Conservation (phyloP, 2,329 filamentous ascomycete species). For the Diaporthe sp. region DNA sequence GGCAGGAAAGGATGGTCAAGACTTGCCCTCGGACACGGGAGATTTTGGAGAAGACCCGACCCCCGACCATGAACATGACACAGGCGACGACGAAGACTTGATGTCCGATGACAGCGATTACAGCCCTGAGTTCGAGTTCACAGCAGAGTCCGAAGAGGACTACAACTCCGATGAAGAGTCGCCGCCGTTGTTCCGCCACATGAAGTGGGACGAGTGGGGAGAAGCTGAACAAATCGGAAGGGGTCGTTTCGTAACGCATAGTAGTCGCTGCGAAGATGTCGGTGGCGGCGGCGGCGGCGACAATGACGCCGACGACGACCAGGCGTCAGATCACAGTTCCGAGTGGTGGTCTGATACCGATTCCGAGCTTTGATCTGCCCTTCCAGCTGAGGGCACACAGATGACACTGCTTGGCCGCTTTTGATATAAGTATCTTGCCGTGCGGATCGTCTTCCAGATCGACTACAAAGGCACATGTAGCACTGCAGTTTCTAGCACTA, state of each 20-base stretch:
- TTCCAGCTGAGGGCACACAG: neutral
- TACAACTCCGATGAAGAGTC: neutral
- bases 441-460: too few relatives aligned
- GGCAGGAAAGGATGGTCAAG: neutral
- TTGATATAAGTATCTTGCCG: neutral
- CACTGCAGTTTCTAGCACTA: too few relatives aligned
- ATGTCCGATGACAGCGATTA: neutral
- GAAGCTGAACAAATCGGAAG: neutral
- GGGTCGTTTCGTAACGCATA: constrained; percentile 2
- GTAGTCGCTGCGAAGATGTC: neutral
- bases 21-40: neutral
- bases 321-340: neutral
- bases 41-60: neutral
- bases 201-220: neutral
- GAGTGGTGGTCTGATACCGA: neutral
- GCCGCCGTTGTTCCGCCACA: neutral
- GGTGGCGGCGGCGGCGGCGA: neutral
- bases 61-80: neutral
- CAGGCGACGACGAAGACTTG: neutral
- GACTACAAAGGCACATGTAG: neutral
- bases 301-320: neutral
- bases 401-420: neutral
- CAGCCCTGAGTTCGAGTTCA: neutral
- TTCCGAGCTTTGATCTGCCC: neutral
- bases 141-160: neutral